Conservation (phyloP, 2,329 filamentous ascomycete species). For the Exophiala phaeomuriformis region DNA sequence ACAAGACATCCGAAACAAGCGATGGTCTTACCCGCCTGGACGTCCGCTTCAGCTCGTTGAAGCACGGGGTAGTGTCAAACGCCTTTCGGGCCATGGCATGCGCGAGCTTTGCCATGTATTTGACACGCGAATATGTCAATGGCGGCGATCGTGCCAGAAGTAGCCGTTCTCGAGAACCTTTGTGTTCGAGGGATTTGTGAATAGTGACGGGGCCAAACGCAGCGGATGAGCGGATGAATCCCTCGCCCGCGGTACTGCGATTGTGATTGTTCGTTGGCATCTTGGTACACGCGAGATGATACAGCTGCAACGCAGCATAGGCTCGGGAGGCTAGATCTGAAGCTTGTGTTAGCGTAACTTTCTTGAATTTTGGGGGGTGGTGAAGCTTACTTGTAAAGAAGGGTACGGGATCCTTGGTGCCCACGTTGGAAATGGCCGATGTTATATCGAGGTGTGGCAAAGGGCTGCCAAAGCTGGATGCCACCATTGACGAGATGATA, state of each 20-base stretch:
- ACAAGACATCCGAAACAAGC: not conserved
- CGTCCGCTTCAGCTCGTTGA: not conserved
- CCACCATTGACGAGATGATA: conserved; percentile 7
- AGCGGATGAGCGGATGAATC: not conserved
- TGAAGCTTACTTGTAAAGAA: conserved; percentile 12
- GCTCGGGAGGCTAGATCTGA: conserved; percentile 16
- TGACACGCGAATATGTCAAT: not conserved
- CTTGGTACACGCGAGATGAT: not conserved
- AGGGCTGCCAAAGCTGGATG: conserved; percentile 1
- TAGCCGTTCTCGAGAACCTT: not conserved
- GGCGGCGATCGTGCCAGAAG: not conserved
- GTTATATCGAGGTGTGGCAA: conserved; percentile 5
- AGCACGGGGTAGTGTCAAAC: not conserved
- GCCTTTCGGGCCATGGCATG: conserved; percentile 1
- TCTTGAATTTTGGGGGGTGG: not conserved
- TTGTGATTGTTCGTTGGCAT: not conserved
- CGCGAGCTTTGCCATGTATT: not conserved
- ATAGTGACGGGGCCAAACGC: conserved; percentile 8
- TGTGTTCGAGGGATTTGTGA: not conserved
- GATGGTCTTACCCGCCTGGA: not conserved
- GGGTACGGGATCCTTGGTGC: conserved; percentile 1
- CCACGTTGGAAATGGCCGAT: not conserved
- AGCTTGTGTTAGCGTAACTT: not conserved
- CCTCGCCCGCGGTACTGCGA: not conserved
- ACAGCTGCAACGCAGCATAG: conserved; percentile 11